Percentiles rank a stretch among this genome's conserved stretches.
Evolutionary conservation across 78 protist species (phyloP).

Genomic region (Dictyostelium citrinum): DNA sequence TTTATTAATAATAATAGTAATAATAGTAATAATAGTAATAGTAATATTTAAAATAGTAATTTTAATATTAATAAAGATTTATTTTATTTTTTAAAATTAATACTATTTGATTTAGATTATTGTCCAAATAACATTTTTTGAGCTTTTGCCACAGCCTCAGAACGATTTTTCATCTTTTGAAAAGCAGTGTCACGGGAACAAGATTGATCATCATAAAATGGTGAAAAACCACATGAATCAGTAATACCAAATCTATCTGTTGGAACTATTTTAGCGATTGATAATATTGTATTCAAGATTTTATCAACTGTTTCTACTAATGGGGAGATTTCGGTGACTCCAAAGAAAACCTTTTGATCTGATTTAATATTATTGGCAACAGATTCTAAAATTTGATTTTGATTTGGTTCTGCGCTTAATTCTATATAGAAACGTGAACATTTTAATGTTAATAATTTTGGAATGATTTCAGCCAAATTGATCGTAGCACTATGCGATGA

Average conservation of each 20-base stretch:
- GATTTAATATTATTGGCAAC: background rate
- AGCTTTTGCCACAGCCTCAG: background rate
- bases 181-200: background rate
- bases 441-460: background rate
- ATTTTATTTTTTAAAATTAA: no score
- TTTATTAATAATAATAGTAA: no score
- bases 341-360: slow-evolving; percentile 22
- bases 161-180: slow-evolving; percentile 11
- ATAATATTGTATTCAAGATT: background rate
- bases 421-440: background rate
- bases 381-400: background rate
- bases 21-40: no score
- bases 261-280: background rate
- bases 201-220: slow-evolving; percentile 32
- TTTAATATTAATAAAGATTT: no score
- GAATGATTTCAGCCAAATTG: background rate
- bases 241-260: background rate
- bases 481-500: slow-evolving; percentile 4
- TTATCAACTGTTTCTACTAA: slow-evolving; percentile 36
- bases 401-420: background rate
- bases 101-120: no score
- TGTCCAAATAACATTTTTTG: no score
- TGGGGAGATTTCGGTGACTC: background rate
- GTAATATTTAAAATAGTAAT: no score
- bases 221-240: slow-evolving; percentile 54